Conservation (phyloP, 2,329 filamentous ascomycete species). For the Penicillium sp. region DNA sequence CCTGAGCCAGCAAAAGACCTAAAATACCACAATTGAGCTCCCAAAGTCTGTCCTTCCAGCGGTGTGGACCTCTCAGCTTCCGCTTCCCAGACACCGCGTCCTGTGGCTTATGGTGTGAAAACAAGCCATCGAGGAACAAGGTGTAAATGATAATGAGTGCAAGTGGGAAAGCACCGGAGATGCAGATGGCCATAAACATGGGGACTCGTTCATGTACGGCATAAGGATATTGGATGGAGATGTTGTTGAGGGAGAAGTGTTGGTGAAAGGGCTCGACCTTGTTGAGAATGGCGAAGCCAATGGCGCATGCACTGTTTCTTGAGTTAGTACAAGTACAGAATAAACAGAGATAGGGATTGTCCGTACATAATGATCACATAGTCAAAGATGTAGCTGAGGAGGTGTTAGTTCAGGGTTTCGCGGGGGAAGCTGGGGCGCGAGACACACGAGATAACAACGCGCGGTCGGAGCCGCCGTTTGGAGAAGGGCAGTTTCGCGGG, state of each 20-base stretch:
- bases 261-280: conserved; percentile 56
- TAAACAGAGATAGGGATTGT: neutral
- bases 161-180: conserved; percentile 51
- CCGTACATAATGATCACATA: conserved; percentile 59
- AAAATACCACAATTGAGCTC: conserved; percentile 61
- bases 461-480: conserved; percentile 51
- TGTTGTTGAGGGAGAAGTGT: conserved; percentile 56
- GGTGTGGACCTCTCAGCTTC: conserved; percentile 47
- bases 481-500: conserved; percentile 52
- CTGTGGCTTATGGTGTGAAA: conserved; percentile 50
- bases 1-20: conserved; percentile 55
- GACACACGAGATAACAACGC: conserved; percentile 53
- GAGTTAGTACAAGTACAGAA: neutral
- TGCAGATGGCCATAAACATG: conserved; percentile 49
- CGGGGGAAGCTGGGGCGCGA: neutral
- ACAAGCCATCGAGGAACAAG: conserved; percentile 57
- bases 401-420: conserved; percentile 9
- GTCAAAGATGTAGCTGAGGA: conserved; percentile 54
- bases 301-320: conserved; percentile 48
- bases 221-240: conserved; percentile 58
- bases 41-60: conserved; percentile 58
- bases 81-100: conserved; percentile 36
- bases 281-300: conserved; percentile 54
- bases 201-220: conserved; percentile 56
- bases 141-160: conserved; percentile 56